phyloP scores from a whole-genome alignment of 2,329 filamentous ascomycete genomes.

The Fusarium verrucosum region DNA sequence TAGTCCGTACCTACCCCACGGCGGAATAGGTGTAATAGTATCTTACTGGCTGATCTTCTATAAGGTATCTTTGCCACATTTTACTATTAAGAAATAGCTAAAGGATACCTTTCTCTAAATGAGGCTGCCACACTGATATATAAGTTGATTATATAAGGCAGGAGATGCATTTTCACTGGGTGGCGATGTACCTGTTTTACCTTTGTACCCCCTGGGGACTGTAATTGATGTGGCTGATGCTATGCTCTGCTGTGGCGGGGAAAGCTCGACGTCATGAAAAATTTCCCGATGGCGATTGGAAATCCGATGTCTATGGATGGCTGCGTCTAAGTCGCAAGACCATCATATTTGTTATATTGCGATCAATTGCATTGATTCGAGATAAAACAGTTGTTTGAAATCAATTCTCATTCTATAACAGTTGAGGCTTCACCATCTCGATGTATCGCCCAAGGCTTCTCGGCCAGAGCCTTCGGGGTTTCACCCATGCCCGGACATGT shows the following conservation, averaged over 20 bases:
- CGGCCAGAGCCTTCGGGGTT: slow-evolving; percentile 53
- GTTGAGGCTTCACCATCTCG: slow-evolving; percentile 14
- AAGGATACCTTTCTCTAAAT: no score
- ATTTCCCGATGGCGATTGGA: slow-evolving; percentile 35
- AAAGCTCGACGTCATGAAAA: slow-evolving; percentile 45
- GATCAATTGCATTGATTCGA: not conserved
- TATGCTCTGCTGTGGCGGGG: slow-evolving; percentile 30
- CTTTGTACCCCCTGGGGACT: no score
- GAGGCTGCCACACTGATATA: no score
- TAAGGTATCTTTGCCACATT: no score
- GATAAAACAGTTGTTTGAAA: not conserved
- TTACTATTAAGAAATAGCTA: no score
- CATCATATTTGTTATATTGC: slow-evolving; percentile 25
- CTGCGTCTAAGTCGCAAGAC: slow-evolving; percentile 23
- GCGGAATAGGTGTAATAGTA: no score
- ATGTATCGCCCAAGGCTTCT: slow-evolving; percentile 54
- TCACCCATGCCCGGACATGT: slow-evolving; percentile 40
- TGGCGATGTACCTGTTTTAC: no score
- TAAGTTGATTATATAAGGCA: no score
- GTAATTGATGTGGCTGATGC: slow-evolving; percentile 28
- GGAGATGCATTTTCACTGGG: no score
- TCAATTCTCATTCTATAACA: not conserved
- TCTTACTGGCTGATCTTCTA: no score
- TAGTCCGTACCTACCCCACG: no score
- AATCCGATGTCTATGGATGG: slow-evolving; percentile 41